Conservation (phyloP, 106 monocot genomes). For the Platanthera guangdongensis region DNA sequence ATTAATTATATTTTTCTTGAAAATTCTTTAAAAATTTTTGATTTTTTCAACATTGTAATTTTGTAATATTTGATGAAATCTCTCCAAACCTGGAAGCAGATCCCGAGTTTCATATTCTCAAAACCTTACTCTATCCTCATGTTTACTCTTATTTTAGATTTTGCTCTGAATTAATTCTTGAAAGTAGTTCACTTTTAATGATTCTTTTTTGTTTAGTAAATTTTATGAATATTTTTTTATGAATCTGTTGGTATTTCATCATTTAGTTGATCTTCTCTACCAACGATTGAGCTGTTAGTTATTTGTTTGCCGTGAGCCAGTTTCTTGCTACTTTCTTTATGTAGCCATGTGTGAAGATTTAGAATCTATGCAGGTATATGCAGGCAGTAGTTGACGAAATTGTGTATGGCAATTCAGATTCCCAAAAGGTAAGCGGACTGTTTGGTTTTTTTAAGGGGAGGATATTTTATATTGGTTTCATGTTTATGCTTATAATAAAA, state of each 20-base stretch:
- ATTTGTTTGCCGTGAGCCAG: background rate
- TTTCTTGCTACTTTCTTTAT: background rate
- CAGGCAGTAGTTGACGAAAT: conserved; percentile 97
- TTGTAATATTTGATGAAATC: too few species aligned
- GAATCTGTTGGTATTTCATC: background rate
- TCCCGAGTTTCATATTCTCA: too few species aligned
- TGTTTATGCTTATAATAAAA: background rate
- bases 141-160: too few species aligned
- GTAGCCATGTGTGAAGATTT: background rate
- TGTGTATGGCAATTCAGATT: conserved; percentile 55
- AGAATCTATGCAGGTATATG: conserved; percentile 67
- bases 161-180: too few species aligned
- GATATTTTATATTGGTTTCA: background rate
- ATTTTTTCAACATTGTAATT: too few species aligned
- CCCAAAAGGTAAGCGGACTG: conserved; percentile 41
- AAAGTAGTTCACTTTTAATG: too few species aligned
- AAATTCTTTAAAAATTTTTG: too few species aligned
- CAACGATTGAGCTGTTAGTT: background rate
- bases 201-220: too few species aligned
- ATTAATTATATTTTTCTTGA: too few species aligned
- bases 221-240: background rate
- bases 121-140: too few species aligned
- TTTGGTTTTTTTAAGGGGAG: background rate
- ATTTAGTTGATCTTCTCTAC: background rate
- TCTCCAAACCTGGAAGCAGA: too few species aligned